phyloP scores from a whole-genome alignment of 2,329 filamentous ascomycete genomes.

The Madurella fahalii region DNA sequence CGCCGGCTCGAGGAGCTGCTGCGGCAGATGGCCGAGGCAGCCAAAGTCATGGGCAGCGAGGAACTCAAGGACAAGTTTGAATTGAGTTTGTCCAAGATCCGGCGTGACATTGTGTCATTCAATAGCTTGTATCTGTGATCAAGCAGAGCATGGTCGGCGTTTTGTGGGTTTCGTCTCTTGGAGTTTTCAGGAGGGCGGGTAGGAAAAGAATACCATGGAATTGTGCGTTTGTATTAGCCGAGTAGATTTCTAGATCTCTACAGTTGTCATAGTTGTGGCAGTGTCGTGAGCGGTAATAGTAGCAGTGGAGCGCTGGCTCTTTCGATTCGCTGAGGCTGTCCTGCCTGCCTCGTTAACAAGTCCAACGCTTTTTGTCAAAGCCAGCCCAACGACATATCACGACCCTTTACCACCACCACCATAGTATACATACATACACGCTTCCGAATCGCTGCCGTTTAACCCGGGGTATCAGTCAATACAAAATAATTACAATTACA shows the following conservation, averaged over 20 bases:
- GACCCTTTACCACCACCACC: not conserved
- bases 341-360: too few relatives aligned
- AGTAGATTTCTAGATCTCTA: too few relatives aligned
- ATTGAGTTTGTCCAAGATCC: conserved; percentile 75
- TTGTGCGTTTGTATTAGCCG: not conserved
- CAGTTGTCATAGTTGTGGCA: not conserved
- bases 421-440: too few relatives aligned
- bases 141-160: not conserved
- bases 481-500: too few relatives aligned
- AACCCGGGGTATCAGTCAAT: too few relatives aligned
- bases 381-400: not conserved
- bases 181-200: not conserved
- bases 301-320: not conserved
- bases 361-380: too few relatives aligned
- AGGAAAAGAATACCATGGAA: conserved; percentile 6
- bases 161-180: not conserved
- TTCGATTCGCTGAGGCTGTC: too few relatives aligned
- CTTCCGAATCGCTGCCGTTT: too few relatives aligned
- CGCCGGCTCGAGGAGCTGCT: conserved; percentile 90
- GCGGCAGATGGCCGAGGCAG: conserved; percentile 89
- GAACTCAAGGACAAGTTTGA: conserved; percentile 93
- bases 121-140: conserved; percentile 29
- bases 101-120: conserved; percentile 74
- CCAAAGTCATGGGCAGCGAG: conserved; percentile 97
- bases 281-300: not conserved